Conservation (phyloP, 2,329 filamentous ascomycete genomes). For the Paecilomyces fulvus region DNA sequence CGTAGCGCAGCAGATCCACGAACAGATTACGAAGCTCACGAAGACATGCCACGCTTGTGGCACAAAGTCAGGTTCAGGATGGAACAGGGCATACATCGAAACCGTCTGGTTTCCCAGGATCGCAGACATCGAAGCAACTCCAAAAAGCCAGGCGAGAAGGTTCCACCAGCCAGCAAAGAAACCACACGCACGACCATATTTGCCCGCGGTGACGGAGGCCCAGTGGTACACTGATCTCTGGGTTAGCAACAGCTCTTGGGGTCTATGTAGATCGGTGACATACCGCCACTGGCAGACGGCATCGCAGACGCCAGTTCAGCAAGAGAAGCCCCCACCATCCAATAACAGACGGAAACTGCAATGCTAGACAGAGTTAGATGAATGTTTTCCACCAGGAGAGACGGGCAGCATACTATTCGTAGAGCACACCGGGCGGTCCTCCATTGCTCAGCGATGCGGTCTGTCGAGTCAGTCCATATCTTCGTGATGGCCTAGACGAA, state of each 20-base stretch:
- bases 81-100: constrained; percentile 53
- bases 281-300: constrained; percentile 49
- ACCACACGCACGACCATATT: constrained; percentile 44
- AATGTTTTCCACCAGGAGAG: not conserved
- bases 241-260: not conserved
- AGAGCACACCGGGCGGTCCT: constrained; percentile 53
- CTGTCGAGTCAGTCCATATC: constrained; percentile 8
- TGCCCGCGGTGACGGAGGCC: constrained; percentile 51
- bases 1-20: constrained; percentile 45
- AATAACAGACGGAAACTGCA: constrained; percentile 46
- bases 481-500: constrained; percentile 31
- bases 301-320: constrained; percentile 55
- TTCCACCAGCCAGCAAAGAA: constrained; percentile 41
- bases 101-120: constrained; percentile 54
- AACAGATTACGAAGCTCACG: constrained; percentile 48
- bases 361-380: constrained; percentile 23
- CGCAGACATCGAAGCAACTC: constrained; percentile 49
- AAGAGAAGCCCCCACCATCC: constrained; percentile 49
- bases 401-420: constrained; percentile 45
- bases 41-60: constrained; percentile 52
- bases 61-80: constrained; percentile 44
- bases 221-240: constrained; percentile 49
- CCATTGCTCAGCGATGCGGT: constrained; percentile 52
- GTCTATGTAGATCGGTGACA: constrained; percentile 5
- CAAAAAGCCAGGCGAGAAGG: constrained; percentile 50